These are phyloP conservation scores for Fusarium subglutinans DNA, from an alignment of 2,329 filamentous ascomycete genomes.

Conservation along the genomic window DNA sequence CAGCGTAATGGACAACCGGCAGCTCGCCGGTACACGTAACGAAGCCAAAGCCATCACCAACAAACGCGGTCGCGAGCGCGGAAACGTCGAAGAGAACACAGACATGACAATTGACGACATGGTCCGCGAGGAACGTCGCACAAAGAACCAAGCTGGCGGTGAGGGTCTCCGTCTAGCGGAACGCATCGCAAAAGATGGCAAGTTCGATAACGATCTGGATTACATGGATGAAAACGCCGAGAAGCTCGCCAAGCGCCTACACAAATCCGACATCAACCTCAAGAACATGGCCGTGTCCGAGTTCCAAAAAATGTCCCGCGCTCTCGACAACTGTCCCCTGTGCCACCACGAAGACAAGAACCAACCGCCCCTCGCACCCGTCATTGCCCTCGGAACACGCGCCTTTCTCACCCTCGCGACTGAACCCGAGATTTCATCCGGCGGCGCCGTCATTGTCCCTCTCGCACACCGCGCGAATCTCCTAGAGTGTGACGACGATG, in stretches of 20 bases:
- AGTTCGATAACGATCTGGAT: constrained; percentile 91
- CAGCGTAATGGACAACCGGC: constrained; percentile 86
- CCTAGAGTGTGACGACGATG: constrained; percentile 97
- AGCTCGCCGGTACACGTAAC: constrained; percentile 76
- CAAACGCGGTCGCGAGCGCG: constrained; percentile 84
- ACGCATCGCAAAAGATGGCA: constrained; percentile 90
- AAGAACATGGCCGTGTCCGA: constrained; percentile 88
- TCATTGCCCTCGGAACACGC: constrained; percentile 86
- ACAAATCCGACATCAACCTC: constrained; percentile 87
- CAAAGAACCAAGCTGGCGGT: constrained; percentile 77
- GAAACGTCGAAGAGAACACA: constrained; percentile 87
- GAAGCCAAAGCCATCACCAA: constrained; percentile 84
- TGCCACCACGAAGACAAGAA: constrained; percentile 89
- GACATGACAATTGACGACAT: constrained; percentile 98
- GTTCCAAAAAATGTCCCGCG: constrained; percentile 87
- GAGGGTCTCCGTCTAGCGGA: constrained; percentile 87
- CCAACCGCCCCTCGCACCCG: constrained; percentile 79
- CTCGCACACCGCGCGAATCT: constrained; percentile 88
- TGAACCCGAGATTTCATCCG: constrained; percentile 84
- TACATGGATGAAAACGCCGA: constrained; percentile 97
- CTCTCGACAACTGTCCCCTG: constrained; percentile 87
- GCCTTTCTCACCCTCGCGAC: constrained; percentile 90
- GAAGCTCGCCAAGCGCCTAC: constrained; percentile 85
- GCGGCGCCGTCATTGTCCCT: constrained; percentile 88
- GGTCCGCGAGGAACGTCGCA: constrained; percentile 92